phyloP scores from a whole-genome alignment of 2,329 filamentous ascomycete species.

The Erysiphe neolycopersici region DNA sequence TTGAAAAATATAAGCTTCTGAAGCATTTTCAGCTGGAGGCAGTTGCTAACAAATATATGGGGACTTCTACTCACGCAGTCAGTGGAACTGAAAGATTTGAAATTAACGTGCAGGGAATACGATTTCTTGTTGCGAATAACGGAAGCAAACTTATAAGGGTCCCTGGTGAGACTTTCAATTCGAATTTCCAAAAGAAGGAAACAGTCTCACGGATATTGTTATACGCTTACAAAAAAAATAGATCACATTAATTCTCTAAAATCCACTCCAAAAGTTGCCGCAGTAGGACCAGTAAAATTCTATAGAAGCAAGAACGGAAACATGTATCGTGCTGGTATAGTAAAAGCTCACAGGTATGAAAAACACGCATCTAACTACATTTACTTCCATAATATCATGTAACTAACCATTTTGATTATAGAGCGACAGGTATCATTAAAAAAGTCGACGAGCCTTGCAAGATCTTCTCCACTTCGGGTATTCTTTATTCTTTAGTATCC shows the following conservation, averaged over 20 bases:
- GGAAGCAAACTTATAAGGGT: slow-evolving; percentile 61
- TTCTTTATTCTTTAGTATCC: slow-evolving; percentile 16
- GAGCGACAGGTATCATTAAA: slow-evolving; percentile 23
- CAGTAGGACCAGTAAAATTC: slow-evolving; percentile 55
- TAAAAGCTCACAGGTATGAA: slow-evolving; percentile 51
- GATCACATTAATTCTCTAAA: slow-evolving; percentile 32
- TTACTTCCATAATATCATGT: slow-evolving; percentile 7
- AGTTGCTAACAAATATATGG: slow-evolving; percentile 7
- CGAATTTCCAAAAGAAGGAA: slow-evolving; percentile 1
- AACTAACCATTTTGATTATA: slow-evolving; percentile 6
- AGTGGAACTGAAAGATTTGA: not conserved
- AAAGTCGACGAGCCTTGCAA: slow-evolving; percentile 53
- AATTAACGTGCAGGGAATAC: slow-evolving; percentile 27
- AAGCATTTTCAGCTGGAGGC: slow-evolving; percentile 18
- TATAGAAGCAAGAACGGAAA: slow-evolving; percentile 72
- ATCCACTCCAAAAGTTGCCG: slow-evolving; percentile 46
- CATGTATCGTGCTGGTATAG: slow-evolving; percentile 48
- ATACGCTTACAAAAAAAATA: slow-evolving; percentile 15
- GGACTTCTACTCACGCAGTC: not conserved
- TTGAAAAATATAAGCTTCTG: slow-evolving; percentile 31
- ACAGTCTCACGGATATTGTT: slow-evolving; percentile 1
- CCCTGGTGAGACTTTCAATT: slow-evolving; percentile 26
- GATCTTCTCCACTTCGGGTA: slow-evolving; percentile 42
- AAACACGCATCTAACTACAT: not conserved
- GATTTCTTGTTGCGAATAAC: slow-evolving; percentile 45